Evolutionary conservation across 2,329 filamentous ascomycete genomes (phyloP), one percentile per base, ranked within the genome.

Genomic region (Blumeria graminis): DNA sequence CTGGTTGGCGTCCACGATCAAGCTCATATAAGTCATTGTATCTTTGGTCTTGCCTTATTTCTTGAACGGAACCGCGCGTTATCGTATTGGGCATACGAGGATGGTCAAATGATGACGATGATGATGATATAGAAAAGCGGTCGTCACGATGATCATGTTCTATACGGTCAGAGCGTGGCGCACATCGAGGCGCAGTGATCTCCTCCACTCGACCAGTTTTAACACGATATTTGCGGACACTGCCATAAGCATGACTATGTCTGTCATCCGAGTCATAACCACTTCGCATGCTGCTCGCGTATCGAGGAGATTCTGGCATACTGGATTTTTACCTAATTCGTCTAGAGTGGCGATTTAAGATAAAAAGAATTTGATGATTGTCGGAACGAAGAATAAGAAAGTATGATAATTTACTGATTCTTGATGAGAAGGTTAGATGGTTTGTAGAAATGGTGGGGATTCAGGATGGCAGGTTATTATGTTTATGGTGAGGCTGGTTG

Each of bases 1-100:
- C n/a, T 61, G 60, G 28, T 61, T 62, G 50, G 64, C 62, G 5
- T 60, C 54, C 62, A 41, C 62, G 60, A 46, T 64, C 63, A 32
- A 60, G 54, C 43, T 65, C 63, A 63, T 63, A 65, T 33, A 59
- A 58, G 50, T 60, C 61, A 45, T 58, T 52, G 13, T 57, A 59
- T 3, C 64, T 59, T 34, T 71, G 69, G 61, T 68, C 70, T 41
- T 66, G 57, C 62, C 63, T 53, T 22, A 3, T 50, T 6, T 65
- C 63, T 6, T 61, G 58, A 41, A 63, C 58, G 8, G 58, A 58
- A 38, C 69, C 69, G 56, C 66, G 58, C 52, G 57, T 45, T 10
- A 58, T 57, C 34, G 69, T 68, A 41, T 56, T 65, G 41, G 18
- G 62, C 61, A 28, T 57, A 58, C 22, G 22, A 28, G 22, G 22